phyloP scores from a whole-genome alignment of 2,329 filamentous ascomycete genomes.

The Calonectria hawksworthii region DNA sequence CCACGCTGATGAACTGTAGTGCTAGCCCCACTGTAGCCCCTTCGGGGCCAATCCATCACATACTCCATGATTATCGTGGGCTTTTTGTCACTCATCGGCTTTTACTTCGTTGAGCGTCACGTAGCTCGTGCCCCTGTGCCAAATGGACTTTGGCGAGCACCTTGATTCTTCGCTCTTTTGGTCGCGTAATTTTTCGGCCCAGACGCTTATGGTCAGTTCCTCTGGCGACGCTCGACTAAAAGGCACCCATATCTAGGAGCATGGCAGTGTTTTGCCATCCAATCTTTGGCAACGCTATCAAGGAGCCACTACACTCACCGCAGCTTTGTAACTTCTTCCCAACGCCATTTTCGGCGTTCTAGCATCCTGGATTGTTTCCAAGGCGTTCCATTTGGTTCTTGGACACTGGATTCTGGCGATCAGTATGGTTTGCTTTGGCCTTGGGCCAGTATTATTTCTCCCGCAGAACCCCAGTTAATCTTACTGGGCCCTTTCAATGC shows the following conservation, averaged over 20 bases:
- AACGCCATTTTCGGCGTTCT: neutral
- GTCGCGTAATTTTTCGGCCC: too few relatives aligned
- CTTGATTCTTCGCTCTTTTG: too few relatives aligned
- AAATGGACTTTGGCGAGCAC: too few relatives aligned
- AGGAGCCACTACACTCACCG: neutral
- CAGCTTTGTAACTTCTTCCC: neutral
- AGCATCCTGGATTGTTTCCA: neutral
- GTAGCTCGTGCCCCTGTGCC: too few relatives aligned
- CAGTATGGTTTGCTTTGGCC: neutral
- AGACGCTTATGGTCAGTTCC: too few relatives aligned
- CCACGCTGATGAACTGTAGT: too few relatives aligned
- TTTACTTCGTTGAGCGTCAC: too few relatives aligned
- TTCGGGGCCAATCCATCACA: too few relatives aligned
- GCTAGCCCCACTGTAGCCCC: too few relatives aligned
- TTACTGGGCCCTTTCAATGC: neutral
- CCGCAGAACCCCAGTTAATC: neutral
- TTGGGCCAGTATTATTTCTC: neutral
- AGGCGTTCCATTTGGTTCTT: neutral
- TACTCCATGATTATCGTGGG: too few relatives aligned
- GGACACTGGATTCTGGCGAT: neutral
- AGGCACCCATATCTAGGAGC: neutral
- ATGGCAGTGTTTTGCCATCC: neutral
- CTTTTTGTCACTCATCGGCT: too few relatives aligned
- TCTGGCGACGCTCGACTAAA: too few relatives aligned
- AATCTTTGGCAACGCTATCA: neutral